Evolutionary conservation across 495 filamentous ascomycete species (phyloP), one percentile per base, ranked within the genome.

Genomic region (Neurospora sp.): DNA sequence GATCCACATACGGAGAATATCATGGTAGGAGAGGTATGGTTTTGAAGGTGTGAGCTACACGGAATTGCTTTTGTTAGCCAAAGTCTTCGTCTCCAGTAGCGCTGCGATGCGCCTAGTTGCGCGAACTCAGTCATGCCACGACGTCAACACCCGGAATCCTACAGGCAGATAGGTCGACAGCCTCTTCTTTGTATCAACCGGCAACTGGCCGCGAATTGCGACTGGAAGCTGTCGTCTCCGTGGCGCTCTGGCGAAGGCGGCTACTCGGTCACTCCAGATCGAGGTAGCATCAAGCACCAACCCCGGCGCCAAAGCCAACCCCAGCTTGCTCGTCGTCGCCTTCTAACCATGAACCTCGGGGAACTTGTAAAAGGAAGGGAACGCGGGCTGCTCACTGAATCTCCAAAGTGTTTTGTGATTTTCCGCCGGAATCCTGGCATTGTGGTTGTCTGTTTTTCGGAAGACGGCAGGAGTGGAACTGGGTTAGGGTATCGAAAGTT

Each of bases 1-100:
- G n/a, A 59, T 31, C 40, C 14, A 70, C 83, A 40, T 82, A 86
- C 84, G 76, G 35, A 82, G 81, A 61, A 85, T 81, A 59, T 86
- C 84, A 71, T 83, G 76, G 73, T 87, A 86, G 9, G 83, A 85
- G 0, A 86, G 76, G 68, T 85, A 84, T 4, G 82, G 77, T 40
- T 80, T 73, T 27, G 79, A 76, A 0, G 83, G 79, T 0, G 82
- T 78, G 14, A 84, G 78, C 69, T 79, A 74, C 18, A 73, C 70
- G 68, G 68, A 68, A 45, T 61, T 44, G 53, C 2, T 7, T 27
- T 59, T 65, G 53, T 65, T 65, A 65, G 53, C 27, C 12, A 35
- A 35, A 3, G 53, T 61, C 1, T 61, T 35, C 53, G 18, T 35
- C 6, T 7, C 14, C 53, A 61, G 35, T 37, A 59, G 22, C 53